Base-by-base conservation (phyloP, 306 rosid genomes). In the Rosa rugosa region DNA sequence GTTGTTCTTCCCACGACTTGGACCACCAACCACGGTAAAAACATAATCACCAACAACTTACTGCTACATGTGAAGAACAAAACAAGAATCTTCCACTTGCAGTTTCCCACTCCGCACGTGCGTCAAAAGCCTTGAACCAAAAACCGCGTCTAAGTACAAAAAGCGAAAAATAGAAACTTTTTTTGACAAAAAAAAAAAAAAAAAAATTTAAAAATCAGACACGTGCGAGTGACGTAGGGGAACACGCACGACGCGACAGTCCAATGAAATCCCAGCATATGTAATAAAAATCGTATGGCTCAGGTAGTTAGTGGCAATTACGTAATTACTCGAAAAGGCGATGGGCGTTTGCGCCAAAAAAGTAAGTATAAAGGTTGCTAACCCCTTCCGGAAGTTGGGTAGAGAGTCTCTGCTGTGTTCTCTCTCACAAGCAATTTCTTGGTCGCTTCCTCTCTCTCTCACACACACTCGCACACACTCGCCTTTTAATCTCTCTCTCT, bases 371-470 rank as follows among this genome's bases (percentile, higher is more conserved):
- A 47, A 16, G 2, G 5, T 0, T 5, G 40, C 41, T n/a, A 27
- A 60, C 41, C 70, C 75, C 0, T 11, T 13, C 66, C 65, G 53
- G 65, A 70, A 79, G 72, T 72, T 81, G 64, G 77, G 89, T 81
- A 2, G 84, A 70, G 86, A 20, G 81, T 81, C 9, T 27, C 25
- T 59, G 49, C 41, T 59, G 41, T 38, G 4, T 44, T 53, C 44
- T 49, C 34, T 44, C 80, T 76, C 76, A 27, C 38, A 16, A 34
- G 73, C 17, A 45, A 62, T 69, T 80, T 81, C 80, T 45, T 59
- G 67, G 79, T 67, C 67, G 75, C 70, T 76, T 81, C 87, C 73
- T 3, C 63, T 44, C 46, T 44, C 10, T 42, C 7, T 56, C 36
- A 13, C 49, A 5, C 45, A 36, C 11, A 23, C 57, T 11, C 56